These are phyloP conservation scores for Mortierella sp. DNA, from an alignment of 371 early-diverging fungal genomes.

Conservation along the genomic window DNA sequence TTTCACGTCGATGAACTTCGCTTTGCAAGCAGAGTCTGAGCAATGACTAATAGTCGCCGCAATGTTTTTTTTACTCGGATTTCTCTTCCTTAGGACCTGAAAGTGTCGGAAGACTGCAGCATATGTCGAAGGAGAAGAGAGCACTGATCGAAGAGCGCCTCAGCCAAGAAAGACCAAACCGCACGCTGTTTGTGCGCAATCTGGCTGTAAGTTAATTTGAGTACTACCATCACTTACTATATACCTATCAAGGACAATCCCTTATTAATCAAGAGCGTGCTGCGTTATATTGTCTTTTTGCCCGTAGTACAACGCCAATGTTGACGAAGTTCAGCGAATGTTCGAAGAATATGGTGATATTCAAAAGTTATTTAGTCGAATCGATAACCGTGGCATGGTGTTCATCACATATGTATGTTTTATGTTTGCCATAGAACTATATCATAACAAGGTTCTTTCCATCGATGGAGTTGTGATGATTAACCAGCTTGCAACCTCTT, in stretches of 20 bases:
- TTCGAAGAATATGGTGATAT: constrained; percentile 43
- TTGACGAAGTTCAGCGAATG: constrained; percentile 16
- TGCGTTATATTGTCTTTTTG: not conserved
- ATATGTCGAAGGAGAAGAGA: constrained; percentile 9
- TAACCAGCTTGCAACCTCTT: not conserved
- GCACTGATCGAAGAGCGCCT: constrained; percentile 41
- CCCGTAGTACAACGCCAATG: constrained; percentile 12
- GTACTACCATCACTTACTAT: too few relatives aligned
- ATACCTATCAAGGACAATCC: too few relatives aligned
- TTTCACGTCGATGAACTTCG: too few relatives aligned
- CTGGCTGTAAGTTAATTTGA: constrained; percentile 37
- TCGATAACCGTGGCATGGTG: constrained; percentile 43
- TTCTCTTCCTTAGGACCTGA: not conserved
- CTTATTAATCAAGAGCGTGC: too few relatives aligned
- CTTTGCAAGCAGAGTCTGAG: too few relatives aligned
- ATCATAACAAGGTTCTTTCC: not conserved
- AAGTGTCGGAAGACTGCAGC: not conserved
- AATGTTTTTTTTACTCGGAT: too few relatives aligned
- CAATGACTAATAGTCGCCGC: too few relatives aligned
- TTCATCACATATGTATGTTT: constrained; percentile 51
- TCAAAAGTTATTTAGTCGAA: constrained; percentile 24
- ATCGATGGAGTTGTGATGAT: not conserved
- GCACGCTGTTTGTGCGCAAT: constrained; percentile 52
- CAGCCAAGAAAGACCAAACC: constrained; percentile 45
- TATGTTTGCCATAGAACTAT: not conserved